Base-by-base conservation (phyloP, 2,329 filamentous ascomycete genomes). In the Neonectria coccinea region DNA sequence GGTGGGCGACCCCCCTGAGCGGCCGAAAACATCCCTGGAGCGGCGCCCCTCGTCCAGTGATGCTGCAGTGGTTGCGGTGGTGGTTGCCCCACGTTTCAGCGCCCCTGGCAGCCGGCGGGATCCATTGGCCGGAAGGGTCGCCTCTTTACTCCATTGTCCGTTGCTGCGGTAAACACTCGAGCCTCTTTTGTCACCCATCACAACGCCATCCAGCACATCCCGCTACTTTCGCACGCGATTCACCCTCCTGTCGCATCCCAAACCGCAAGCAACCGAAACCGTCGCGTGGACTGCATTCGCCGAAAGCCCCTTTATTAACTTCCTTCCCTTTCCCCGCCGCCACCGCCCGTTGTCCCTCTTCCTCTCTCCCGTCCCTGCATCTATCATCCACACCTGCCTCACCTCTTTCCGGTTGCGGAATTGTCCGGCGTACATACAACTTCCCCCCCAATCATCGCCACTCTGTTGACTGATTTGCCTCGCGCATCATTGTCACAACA, bases 111-210 rank as follows among this genome's bases (percentile, higher is more conserved):
- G 54, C 50, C 31, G 39, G 45, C 20, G 50, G 33, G 59, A 54
- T 65, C 64, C 51, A 74, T 74, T 74, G 73, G 73, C 58, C 45
- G 47, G 36, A 11, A 29, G 55, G 36, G 14, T 39, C 14, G 36
- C 36, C 53, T 57, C 25, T 63, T 67, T 67, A 9, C 29, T 29
- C 29, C 29, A 29, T 29, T 29, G 59, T 57, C 66, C 73, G 74
- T 76, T 76, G 75, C 75, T 76, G 72, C 73, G 74, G 75, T 71
- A 76, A 76, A 76, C 73, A 72, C 62, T 66, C 66, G 60, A 59
- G 52, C 63, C 57, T 41, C 25, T 6, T n/a, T 39, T 50, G 36
- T 57, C 61, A 62, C 41, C 62, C 62, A 54, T 56, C 53, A 42
- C 45, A 44, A 57, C 57, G 59, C 50, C 51, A 44, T 59, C 64